These are phyloP conservation scores for Solanum hybrid DNA, from an alignment of 305 asterid species.

Conservation along the genomic window DNA sequence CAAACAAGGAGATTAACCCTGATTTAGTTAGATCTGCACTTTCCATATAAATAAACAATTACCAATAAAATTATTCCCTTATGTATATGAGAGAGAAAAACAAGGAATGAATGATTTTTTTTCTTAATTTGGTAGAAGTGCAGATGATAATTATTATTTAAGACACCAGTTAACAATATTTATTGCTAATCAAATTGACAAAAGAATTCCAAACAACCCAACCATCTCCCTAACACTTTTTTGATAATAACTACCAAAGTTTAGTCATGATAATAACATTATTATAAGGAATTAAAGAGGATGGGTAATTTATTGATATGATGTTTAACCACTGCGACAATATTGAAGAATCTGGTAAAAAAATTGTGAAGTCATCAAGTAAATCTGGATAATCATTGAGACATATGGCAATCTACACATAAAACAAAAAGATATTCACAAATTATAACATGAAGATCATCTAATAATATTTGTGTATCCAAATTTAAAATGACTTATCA, in stretches of 20 bases:
- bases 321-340: slow-evolving; percentile 40
- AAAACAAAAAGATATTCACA: neutral
- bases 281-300: neutral
- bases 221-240: too few species aligned
- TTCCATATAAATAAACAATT: too few species aligned
- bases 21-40: neutral
- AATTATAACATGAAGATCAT: neutral
- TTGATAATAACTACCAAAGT: too few species aligned
- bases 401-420: slow-evolving; percentile 61
- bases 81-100: too few species aligned
- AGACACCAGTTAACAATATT: too few species aligned
- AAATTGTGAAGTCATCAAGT: slow-evolving; percentile 72
- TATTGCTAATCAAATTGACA: too few species aligned
- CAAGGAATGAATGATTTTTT: too few species aligned
- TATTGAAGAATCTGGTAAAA: slow-evolving; percentile 54
- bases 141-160: too few species aligned
- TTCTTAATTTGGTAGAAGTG: too few species aligned
- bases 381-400: slow-evolving; percentile 68
- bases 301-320: neutral
- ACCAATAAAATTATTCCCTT: too few species aligned
- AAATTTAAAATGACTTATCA: slow-evolving; percentile 8
- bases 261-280: neutral
- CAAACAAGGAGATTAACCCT: too few species aligned
- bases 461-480: neutral
- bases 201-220: neutral